Base-by-base conservation (phyloP, 73 alveolate genomes). In the Chromera velia region DNA sequence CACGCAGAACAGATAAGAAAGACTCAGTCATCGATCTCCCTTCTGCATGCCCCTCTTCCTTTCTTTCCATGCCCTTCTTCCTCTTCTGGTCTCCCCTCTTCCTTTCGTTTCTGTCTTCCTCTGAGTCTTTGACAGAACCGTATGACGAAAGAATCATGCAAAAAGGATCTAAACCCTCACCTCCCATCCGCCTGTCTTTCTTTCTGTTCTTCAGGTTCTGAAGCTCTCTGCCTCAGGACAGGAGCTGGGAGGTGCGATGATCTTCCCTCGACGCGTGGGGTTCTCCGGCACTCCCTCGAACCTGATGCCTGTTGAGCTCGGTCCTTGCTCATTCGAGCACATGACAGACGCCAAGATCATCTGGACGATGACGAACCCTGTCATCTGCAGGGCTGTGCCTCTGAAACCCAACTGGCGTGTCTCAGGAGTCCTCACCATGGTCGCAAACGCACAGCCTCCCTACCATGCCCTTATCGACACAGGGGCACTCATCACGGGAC, bases 401-500 rank as follows among this genome's bases (percentile, higher is more conserved):
- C 55, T 40, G 22, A 13, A 40, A 13, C 55, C 4, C 22, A 13
- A 13, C 4, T 40, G 55, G 55, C 22, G 55, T 40, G 55, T 40
- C 22, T 4, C 55, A 13, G 55, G 22, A 4, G 13, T 40, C 13
- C 55, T 40, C 55, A 40, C 4, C 22, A 4, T 4, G 13, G 55
- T 40, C 22, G 55, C 55, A 4, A 40, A 40, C 55, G 55, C 22
- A 13, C 46, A 67, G 46, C 31, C 68, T 30, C 9, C 29, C 69
- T 62, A 26, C 82, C 63, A 75, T 28, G 83, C 83, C 34, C 66
- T 76, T 76, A 76, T 76, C 66, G 83, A 76, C 40, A 74, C 66
- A 1, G 83, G 83, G 74, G 82, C 82, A 0, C 34, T 75, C 69
- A 28, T 75, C 74, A 75, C 82, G 74, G 82, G 82, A 6, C 45